Evolutionary conservation across 805 yeast species (phyloP).

Genomic region (Teunomyces kruisii): DNA sequence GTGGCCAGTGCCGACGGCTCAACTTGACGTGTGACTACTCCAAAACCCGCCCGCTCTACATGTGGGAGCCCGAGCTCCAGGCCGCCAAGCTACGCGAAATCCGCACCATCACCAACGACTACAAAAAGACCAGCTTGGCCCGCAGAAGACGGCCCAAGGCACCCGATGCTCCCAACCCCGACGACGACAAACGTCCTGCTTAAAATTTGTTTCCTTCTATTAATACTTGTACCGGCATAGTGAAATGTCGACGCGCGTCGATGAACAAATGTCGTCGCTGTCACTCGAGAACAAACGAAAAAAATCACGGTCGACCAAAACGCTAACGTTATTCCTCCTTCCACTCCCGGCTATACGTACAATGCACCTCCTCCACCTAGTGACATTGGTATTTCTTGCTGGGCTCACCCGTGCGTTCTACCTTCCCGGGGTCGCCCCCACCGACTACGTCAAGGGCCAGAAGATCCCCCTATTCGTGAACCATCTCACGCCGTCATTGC

Average conservation of each 20-base stretch:
- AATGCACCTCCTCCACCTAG: neutral
- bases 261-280: no score
- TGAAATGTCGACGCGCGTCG: no score
- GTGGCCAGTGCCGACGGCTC: slow-evolving; percentile 57
- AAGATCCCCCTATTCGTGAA: slow-evolving; percentile 78
- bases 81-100: slow-evolving; percentile 51
- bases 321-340: no score
- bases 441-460: slow-evolving; percentile 76
- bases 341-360: slow-evolving; percentile 10
- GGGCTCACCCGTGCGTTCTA: slow-evolving; percentile 59
- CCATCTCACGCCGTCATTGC: slow-evolving; percentile 79
- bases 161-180: no score
- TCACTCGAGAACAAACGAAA: no score
- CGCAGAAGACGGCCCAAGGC: slow-evolving; percentile 9
- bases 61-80: slow-evolving; percentile 43
- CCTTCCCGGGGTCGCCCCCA: slow-evolving; percentile 95
- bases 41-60: slow-evolving; percentile 51
- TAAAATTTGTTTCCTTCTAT: no score
- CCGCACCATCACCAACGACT: slow-evolving; percentile 41
- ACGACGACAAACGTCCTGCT: no score
- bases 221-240: no score
- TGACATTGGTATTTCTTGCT: slow-evolving; percentile 11
- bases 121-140: slow-evolving; percentile 15
- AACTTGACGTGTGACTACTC: slow-evolving; percentile 60
- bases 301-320: neutral